Conservation (phyloP, 208 protist species). For the Vickermania spadyakhi region DNA sequence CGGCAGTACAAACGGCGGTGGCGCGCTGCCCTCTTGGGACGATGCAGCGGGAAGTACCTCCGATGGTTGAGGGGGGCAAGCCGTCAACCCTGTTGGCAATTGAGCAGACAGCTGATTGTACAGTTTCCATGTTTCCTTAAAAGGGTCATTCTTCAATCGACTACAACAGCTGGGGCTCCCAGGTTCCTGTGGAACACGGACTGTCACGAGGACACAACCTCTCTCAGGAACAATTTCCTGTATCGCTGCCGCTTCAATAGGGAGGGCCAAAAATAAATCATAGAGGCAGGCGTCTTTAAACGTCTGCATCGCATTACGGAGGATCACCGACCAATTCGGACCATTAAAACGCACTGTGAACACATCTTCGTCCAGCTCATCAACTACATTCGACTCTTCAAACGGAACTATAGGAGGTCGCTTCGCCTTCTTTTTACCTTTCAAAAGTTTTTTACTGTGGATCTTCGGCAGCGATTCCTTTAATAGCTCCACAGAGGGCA, state of each 20-base stretch:
- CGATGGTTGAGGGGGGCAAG: background rate
- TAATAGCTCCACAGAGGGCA: too few relatives aligned
- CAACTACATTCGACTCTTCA: background rate
- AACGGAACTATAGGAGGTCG: background rate
- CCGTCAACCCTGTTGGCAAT: too few relatives aligned
- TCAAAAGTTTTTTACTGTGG: too few relatives aligned
- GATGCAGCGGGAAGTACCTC: background rate
- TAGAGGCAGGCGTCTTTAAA: background rate
- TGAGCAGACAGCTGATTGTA: background rate
- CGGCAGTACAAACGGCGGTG: background rate
- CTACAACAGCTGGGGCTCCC: background rate
- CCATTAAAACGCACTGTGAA: background rate
- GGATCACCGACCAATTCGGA: background rate
- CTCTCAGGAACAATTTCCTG: background rate
- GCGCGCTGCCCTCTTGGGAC: background rate
- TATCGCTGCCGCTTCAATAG: background rate
- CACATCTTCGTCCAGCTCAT: background rate
- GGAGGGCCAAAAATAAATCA: background rate
- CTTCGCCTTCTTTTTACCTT: slow-evolving; percentile 1
- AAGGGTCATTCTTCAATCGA: background rate
- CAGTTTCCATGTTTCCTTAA: background rate
- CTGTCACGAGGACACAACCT: background rate
- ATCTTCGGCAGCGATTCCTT: too few relatives aligned
- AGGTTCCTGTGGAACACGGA: background rate
- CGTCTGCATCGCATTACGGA: background rate